Evolutionary conservation across 345 rosid species (phyloP), one percentile per base, ranked within the genome.

Genomic region (Psidium friedrichsthalianum): DNA sequence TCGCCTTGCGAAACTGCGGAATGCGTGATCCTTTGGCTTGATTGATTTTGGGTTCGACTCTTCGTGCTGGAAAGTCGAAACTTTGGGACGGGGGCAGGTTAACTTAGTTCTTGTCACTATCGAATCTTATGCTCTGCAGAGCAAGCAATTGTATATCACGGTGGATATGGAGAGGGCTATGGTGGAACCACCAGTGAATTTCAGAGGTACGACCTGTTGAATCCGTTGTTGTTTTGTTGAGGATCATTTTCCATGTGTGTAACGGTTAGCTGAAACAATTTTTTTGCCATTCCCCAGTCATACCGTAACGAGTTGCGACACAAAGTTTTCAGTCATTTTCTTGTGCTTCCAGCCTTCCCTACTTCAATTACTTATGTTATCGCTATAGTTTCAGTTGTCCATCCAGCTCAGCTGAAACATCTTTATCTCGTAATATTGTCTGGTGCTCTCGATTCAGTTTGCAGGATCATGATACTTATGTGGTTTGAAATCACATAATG

Each of bases 71-170:
- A n/a, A 52, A 53, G 84, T 82, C 20, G 32, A 55, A 57, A 42
- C 76, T 82, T 82, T 82, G 51, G 36, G 58, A 24, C 53, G 11
- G 20, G 18, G 22, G 42, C 58, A 49, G 56, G 56, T 12, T 78
- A 14, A 55, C 47, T 57, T 3, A 82, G 51, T 36, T 53, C 27
- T 36, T 25, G 25, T 69, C 80, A 69, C 47, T 32, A 20, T 36
- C 11, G 47, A 69, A 69, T 36, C 44, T 83, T 42, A 36, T 86
- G 74, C 85, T 85, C 83, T 84, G 88, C 97, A 95, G 99, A 90
- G 87, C 92, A 92, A 93, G 93, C 92, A 82, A 59, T 89, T 87
- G 90, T 91, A 82, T 89, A 92, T 86, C 94, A 91, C 56, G 94
- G 92, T 88, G 92, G 89, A 83, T 91, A 90, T 85, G 94, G 93